Evolutionary conservation across 169 alveolate genomes (phyloP), one percentile per base, ranked within the genome.

Genomic region (Cryptosporidium sp.): DNA sequence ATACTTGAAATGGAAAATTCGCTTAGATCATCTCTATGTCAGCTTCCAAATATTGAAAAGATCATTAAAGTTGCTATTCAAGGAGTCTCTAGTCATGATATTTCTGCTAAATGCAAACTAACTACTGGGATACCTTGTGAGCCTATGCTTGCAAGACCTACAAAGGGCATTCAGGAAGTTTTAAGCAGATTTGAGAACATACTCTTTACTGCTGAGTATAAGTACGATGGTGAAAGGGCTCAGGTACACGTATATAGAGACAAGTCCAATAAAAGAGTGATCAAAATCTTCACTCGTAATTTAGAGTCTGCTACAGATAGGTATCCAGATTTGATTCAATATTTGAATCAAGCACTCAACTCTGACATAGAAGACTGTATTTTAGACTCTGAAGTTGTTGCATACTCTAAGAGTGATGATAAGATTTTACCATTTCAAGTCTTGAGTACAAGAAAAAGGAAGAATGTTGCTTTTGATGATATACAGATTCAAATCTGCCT

Each of bases 91-190:
- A 84, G 93, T 73, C 85, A 92, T 58, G 89, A 94, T 21, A 84
- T 98, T 51, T 84, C 86, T 21, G 94, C 96, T 71, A 86, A 86
- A 68, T 98, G 99, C 80, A 96, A 94, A 52, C 96, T 98, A 23
- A 95, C 97, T 35, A 97, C 99, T 0, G 99, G 99, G 21, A 94
- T 98, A 18, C 99, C 99, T 10, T 98, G 98, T 10, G 97, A 97
- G 75, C 99, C 99, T 37, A 98, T 98, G 99, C 94, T 98, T 35
- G 99, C 99, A 31, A 96, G 97, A 69, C 99, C 99, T 23, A 97
- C 99, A 12, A 98, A 97, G 70, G 98, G 98, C 6, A 94, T 96
- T 35, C 52, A 71, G 12, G 97, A 94, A 37, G 94, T 94, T 6
- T 50, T 92, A 37, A 86, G 85, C 5, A 91, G 99, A 69, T 96